Conservation (phyloP, 2,329 filamentous ascomycete genomes). For the Nemania abortiva region DNA sequence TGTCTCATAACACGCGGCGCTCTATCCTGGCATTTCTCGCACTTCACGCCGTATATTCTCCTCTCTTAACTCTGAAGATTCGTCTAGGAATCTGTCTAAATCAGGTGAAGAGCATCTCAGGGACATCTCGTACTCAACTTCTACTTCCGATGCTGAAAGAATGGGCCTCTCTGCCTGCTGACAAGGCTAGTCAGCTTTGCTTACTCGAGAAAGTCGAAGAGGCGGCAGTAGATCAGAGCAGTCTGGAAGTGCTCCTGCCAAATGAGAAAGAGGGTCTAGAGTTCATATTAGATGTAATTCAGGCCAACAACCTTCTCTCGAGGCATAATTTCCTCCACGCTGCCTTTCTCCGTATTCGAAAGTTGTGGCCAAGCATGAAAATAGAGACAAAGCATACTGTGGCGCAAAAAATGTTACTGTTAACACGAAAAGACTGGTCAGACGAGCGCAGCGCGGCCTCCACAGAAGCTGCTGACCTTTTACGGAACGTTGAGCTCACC, state of each 20-base stretch:
- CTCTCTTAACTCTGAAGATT: conserved; percentile 76
- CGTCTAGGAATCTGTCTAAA: conserved; percentile 79
- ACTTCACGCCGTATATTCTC: conserved; percentile 77
- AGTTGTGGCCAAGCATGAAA: conserved; percentile 80
- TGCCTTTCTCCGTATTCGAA: conserved; percentile 76
- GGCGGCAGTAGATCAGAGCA: conserved; percentile 56
- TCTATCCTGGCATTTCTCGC: conserved; percentile 79
- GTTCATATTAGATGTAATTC: conserved; percentile 62
- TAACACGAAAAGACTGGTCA: conserved; percentile 62
- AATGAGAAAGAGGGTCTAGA: conserved; percentile 66
- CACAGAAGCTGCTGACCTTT: conserved; percentile 76
- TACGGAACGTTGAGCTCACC: conserved; percentile 79
- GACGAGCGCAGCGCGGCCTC: conserved; percentile 58
- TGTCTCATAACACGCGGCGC: conserved; percentile 71
- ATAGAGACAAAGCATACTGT: conserved; percentile 69
- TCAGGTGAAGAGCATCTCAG: conserved; percentile 77
- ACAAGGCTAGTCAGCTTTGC: conserved; percentile 65
- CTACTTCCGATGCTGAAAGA: conserved; percentile 79
- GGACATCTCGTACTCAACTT: conserved; percentile 75
- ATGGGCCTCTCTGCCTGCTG: conserved; percentile 71
- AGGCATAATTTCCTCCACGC: conserved; percentile 70
- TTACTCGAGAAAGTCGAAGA: conserved; percentile 58
- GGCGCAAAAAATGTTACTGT: conserved; percentile 72
- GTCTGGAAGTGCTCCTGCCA: conserved; percentile 65
- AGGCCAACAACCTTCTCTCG: conserved; percentile 55